These are phyloP conservation scores for Ceratocystis cacaofunesta DNA, from an alignment of 2,329 filamentous ascomycete genomes.

Conservation along the genomic window DNA sequence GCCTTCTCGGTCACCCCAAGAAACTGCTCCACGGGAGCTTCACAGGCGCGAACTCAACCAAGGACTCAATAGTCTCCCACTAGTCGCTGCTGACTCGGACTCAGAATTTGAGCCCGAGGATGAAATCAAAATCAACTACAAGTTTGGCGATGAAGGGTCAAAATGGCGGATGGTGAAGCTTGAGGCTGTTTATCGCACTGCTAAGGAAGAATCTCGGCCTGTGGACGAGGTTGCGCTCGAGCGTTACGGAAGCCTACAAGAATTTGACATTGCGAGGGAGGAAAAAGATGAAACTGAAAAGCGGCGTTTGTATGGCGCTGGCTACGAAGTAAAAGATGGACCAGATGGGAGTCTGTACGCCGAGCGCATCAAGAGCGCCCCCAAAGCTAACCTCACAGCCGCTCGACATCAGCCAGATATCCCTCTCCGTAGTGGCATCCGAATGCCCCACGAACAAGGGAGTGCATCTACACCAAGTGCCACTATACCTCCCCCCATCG, in stretches of 20 bases:
- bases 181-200: constrained; percentile 66
- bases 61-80: constrained; percentile 38
- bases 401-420: constrained; percentile 1
- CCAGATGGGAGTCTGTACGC: constrained; percentile 76
- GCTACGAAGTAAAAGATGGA: constrained; percentile 71
- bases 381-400: not conserved
- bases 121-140: constrained; percentile 52
- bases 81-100: constrained; percentile 26
- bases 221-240: constrained; percentile 75
- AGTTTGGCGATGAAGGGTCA: constrained; percentile 76
- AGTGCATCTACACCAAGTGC: constrained; percentile 17
- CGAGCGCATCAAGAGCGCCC: constrained; percentile 45
- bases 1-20: constrained; percentile 38
- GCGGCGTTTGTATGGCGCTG: constrained; percentile 65
- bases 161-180: constrained; percentile 96
- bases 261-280: constrained; percentile 85
- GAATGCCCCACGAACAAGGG: constrained; percentile 3
- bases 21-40: constrained; percentile 50
- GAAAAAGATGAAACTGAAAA: constrained; percentile 85
- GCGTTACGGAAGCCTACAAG: constrained; percentile 62
- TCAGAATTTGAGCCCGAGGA: constrained; percentile 37
- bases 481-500: constrained; percentile 34
- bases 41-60: constrained; percentile 72
- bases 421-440: constrained; percentile 11
- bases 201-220: constrained; percentile 54